A percentile compares a stretch with the other conserved stretches of the same genome.
Conservation (phyloP, 345 rosid genomes). For the Rhodomyrtus tomentosa region DNA sequence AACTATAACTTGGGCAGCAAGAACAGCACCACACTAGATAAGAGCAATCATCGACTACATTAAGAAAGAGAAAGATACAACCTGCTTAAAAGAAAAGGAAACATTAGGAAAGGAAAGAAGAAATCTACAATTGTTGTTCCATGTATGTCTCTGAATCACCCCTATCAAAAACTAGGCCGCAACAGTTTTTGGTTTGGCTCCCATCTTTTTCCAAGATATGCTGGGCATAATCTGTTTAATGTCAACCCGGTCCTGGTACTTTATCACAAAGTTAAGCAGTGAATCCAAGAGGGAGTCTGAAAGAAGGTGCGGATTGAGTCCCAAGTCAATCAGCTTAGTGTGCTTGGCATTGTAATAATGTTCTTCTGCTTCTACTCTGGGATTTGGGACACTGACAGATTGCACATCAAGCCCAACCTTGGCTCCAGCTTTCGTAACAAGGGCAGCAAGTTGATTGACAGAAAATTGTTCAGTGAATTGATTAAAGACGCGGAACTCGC, state of each 20-base stretch:
- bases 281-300: slow-evolving; percentile 92
- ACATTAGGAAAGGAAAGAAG: background rate
- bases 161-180: slow-evolving; percentile 13
- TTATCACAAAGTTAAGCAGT: slow-evolving; percentile 67
- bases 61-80: background rate
- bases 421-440: slow-evolving; percentile 75
- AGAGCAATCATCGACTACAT: background rate
- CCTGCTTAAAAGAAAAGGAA: background rate
- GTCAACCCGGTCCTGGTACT: slow-evolving; percentile 82
- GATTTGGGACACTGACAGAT: slow-evolving; percentile 72
- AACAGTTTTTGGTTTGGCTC: slow-evolving; percentile 72
- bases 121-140: background rate
- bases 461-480: slow-evolving; percentile 97
- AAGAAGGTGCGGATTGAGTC: slow-evolving; percentile 82
- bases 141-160: background rate
- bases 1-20: background rate
- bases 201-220: slow-evolving; percentile 87
- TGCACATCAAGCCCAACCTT: slow-evolving; percentile 79
- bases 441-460: slow-evolving; percentile 77
- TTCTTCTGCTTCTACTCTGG: slow-evolving; percentile 96
- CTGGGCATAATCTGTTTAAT: slow-evolving; percentile 85
- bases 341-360: slow-evolving; percentile 98
- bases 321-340: slow-evolving; percentile 89
- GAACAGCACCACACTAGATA: background rate
- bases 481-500: slow-evolving; percentile 88